A percentile compares a stretch with the other conserved stretches of the same genome.
Evolutionary conservation across 306 rosid genomes (phyloP).

Genomic region (Fagus crenata): DNA sequence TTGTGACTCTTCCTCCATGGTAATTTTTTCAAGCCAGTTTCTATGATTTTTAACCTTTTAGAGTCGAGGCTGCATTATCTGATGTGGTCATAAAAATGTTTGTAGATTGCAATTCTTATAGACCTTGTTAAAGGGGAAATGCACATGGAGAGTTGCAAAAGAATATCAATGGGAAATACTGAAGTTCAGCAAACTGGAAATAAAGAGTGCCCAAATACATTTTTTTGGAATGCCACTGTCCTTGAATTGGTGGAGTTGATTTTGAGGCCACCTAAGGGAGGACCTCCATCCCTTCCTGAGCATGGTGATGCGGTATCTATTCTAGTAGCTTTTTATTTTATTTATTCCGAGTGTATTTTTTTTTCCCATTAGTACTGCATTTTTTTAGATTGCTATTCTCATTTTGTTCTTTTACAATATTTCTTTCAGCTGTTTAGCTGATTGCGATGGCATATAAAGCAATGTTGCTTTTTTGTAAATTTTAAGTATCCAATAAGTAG

Average conservation of each 20-base stretch:
- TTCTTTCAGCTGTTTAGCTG: background rate
- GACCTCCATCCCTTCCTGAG: conserved; percentile 90
- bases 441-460: background rate
- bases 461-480: background rate
- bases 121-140: conserved; percentile 69
- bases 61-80: conserved; percentile 25
- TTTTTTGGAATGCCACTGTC: conserved; percentile 59
- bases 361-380: background rate
- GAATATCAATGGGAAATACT: conserved; percentile 30
- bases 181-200: conserved; percentile 24
- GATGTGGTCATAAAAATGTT: conserved; percentile 29
- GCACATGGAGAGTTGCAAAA: conserved; percentile 49
- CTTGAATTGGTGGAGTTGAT: conserved; percentile 69
- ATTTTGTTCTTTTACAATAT: background rate
- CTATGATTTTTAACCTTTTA: background rate
- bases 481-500: background rate
- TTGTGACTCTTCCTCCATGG: conserved; percentile 84
- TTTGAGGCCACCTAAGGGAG: conserved; percentile 78
- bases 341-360: conserved; percentile 9
- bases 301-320: conserved; percentile 72
- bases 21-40: conserved; percentile 38
- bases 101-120: conserved; percentile 73
- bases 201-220: conserved; percentile 16
- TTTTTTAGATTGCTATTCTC: background rate
- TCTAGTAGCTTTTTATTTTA: conserved; percentile 13